phyloP scores from a whole-genome alignment of 164 flowering plant species.

The Magnolia kwangsiensis region DNA sequence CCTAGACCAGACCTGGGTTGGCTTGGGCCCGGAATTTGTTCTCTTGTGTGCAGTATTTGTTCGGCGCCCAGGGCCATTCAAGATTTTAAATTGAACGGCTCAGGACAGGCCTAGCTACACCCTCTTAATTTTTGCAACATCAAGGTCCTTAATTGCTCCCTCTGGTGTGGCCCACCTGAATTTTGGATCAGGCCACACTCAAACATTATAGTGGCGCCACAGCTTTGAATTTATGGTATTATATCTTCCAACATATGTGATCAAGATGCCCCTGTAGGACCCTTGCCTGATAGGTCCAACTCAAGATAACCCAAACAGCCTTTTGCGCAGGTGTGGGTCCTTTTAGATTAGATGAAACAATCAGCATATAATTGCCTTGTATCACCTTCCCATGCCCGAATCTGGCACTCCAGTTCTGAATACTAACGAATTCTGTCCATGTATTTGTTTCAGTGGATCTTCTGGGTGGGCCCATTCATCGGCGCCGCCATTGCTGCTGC shows the following conservation, averaged over 20 bases:
- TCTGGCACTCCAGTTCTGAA: neutral
- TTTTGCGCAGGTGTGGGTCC: no score
- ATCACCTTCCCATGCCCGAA: neutral
- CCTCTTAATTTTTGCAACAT: no score
- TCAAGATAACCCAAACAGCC: no score
- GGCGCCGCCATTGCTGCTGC: constrained; percentile 84
- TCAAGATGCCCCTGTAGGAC: no score
- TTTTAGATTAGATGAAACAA: no score
- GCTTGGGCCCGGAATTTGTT: neutral
- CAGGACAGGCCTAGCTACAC: neutral
- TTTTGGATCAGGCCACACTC: no score
- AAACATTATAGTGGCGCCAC: no score
- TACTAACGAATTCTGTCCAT: neutral
- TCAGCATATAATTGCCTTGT: neutral
- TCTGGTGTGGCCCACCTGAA: neutral
- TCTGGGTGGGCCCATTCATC: constrained; percentile 93
- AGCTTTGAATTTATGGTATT: no score
- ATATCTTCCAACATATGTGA: no score
- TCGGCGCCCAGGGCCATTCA: neutral
- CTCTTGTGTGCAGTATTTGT: neutral
- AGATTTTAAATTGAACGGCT: no score
- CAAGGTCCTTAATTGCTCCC: neutral
- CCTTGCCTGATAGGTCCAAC: no score
- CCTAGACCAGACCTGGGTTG: neutral
- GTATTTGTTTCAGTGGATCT: constrained; percentile 66